These are phyloP conservation scores for Calendula officinalis DNA, from an alignment of 129 eudicot genomes.

Conservation along the genomic window DNA sequence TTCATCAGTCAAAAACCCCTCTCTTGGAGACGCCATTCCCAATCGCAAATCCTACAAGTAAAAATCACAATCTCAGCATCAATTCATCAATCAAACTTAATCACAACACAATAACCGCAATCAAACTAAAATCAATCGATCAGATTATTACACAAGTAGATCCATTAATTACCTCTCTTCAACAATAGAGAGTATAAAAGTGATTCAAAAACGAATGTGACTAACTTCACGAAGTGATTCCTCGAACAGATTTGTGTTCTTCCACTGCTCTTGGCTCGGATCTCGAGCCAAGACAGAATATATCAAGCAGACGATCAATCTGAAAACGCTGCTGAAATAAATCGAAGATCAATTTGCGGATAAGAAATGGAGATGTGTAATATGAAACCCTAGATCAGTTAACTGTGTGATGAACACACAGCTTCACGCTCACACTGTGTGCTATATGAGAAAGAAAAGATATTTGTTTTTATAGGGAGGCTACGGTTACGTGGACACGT, in stretches of 20 bases:
- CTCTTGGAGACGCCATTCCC: conserved; percentile 57
- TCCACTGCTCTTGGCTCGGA: conserved; percentile 72
- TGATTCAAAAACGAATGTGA: conserved; percentile 23
- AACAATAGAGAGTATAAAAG: neutral
- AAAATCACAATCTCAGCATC: conserved; percentile 21
- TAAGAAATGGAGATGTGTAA: neutral
- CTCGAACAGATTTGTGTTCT: conserved; percentile 30
- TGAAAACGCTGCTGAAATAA: conserved; percentile 18
- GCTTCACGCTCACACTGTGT: conserved; percentile 11
- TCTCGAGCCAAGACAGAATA: conserved; percentile 82
- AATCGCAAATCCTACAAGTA: conserved; percentile 31
- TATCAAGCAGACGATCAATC: conserved; percentile 28
- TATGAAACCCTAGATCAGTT: conserved; percentile 33
- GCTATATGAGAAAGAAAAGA: conserved; percentile 20
- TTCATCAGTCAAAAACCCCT: conserved; percentile 78
- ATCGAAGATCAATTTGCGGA: conserved; percentile 2
- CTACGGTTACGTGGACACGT: conserved; percentile 53
- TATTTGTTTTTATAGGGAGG: conserved; percentile 48
- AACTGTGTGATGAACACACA: conserved; percentile 13
- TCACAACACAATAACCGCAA: neutral
- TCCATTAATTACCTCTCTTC: conserved; percentile 15
- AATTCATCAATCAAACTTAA: conserved; percentile 2
- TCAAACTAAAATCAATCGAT: conserved; percentile 11
- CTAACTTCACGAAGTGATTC: neutral
- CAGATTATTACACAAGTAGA: neutral